Conservation (phyloP, 495 filamentous ascomycete species). For the Pseudomonodictys pantanalensis region DNA sequence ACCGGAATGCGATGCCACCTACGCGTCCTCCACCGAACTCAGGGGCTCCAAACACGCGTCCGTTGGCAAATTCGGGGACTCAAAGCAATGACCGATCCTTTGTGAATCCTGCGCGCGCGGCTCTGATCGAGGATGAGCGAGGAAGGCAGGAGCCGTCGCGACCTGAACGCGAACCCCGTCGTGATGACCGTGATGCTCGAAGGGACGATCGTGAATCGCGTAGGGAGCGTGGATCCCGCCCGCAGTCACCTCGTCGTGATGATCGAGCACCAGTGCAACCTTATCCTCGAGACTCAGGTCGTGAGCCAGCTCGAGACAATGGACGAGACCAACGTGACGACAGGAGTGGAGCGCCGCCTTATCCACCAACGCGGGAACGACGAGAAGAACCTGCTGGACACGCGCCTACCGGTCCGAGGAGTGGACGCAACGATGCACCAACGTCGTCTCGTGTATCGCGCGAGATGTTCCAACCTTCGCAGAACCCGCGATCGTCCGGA, state of each 20-base stretch:
- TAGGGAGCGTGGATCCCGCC: slow-evolving; percentile 47
- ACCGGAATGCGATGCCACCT: slow-evolving; percentile 5
- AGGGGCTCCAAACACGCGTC: slow-evolving; percentile 3
- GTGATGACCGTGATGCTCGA: slow-evolving; percentile 35
- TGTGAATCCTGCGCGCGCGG: slow-evolving; percentile 58
- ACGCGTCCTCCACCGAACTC: slow-evolving; percentile 1
- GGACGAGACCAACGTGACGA: slow-evolving; percentile 39
- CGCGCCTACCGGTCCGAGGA: slow-evolving; percentile 39
- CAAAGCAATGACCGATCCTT: slow-evolving; percentile 31
- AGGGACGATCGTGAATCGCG: slow-evolving; percentile 45
- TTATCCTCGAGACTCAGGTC: slow-evolving; percentile 40
- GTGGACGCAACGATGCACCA: slow-evolving; percentile 23
- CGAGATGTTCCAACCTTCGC: slow-evolving; percentile 32
- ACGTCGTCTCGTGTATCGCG: slow-evolving; percentile 11
- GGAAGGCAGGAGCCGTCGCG: slow-evolving; percentile 25
- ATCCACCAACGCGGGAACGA: slow-evolving; percentile 28
- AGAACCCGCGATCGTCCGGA: slow-evolving; percentile 16
- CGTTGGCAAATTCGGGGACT: slow-evolving; percentile 11
- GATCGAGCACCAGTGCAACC: slow-evolving; percentile 40
- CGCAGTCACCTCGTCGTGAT: slow-evolving; percentile 52
- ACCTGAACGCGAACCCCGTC: slow-evolving; percentile 45
- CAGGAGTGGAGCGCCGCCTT: slow-evolving; percentile 8
- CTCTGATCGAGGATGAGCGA: slow-evolving; percentile 44
- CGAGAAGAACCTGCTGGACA: slow-evolving; percentile 28
- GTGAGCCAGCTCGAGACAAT: slow-evolving; percentile 45